Conservation (phyloP, 1,284 basidiomycete genomes). For the Marasmius tenuissimus region DNA sequence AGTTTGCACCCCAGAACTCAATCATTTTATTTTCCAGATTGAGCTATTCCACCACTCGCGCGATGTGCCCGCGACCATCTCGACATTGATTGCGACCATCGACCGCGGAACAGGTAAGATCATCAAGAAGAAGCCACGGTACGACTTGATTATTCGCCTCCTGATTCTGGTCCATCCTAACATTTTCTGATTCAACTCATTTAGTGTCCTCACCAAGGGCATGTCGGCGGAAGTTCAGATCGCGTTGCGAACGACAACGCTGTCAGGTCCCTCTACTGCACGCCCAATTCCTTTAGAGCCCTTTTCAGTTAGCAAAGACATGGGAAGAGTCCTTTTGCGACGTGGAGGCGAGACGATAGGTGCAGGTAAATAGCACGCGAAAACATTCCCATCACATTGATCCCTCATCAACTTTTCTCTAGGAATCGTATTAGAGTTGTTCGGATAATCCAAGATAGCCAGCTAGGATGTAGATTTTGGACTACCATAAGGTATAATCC, state of each 20-base stretch:
- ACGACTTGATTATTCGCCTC: slow-evolving; percentile 15
- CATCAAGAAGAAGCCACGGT: slow-evolving; percentile 83
- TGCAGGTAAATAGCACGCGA: slow-evolving; percentile 61
- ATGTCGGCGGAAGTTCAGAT: slow-evolving; percentile 87
- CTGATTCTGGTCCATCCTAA: not conserved
- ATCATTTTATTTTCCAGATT: slow-evolving; percentile 46
- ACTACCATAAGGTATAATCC: too few species aligned
- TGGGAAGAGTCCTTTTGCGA: slow-evolving; percentile 90
- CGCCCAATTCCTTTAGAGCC: slow-evolving; percentile 83
- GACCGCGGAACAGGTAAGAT: slow-evolving; percentile 80
- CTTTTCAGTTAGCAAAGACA: slow-evolving; percentile 91
- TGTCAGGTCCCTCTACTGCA: slow-evolving; percentile 47
- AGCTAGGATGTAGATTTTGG: too few species aligned
- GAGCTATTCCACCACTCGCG: slow-evolving; percentile 95
- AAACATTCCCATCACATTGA: not conserved
- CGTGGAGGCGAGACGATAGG: slow-evolving; percentile 93
- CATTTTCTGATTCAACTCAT: slow-evolving; percentile 3
- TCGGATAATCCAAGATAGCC: slow-evolving; percentile 1
- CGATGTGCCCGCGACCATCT: slow-evolving; percentile 87
- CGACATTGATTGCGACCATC: slow-evolving; percentile 74
- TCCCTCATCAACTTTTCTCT: not conserved
- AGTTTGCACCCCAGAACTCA: not conserved
- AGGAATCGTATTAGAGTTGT: slow-evolving; percentile 11
- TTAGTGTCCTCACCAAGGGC: slow-evolving; percentile 81
- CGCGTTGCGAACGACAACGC: slow-evolving; percentile 58